phyloP scores from a whole-genome alignment of 768 basidiomycete genomes.

The Asterophora parasitica region DNA sequence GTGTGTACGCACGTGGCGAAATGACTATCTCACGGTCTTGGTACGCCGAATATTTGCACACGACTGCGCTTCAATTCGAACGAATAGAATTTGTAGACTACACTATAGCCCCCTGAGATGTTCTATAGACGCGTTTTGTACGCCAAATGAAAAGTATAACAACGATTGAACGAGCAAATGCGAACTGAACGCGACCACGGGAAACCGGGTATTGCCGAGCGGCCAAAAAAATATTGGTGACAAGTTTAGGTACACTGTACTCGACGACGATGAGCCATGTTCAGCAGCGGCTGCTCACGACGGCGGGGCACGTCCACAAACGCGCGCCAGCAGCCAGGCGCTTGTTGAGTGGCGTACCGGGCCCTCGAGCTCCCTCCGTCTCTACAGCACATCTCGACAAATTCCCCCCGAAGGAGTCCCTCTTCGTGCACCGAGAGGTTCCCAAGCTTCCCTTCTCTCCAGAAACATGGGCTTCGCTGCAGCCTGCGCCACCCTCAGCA shows the following conservation, averaged over 20 bases:
- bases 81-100: no score
- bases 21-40: background rate
- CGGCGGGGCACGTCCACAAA: constrained; percentile 16
- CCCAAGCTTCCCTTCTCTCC: constrained; percentile 49
- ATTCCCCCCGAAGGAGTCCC: constrained; percentile 61
- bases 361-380: constrained; percentile 32
- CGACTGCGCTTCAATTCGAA: no score
- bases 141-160: background rate
- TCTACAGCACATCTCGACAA: constrained; percentile 47
- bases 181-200: background rate
- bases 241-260: constrained; percentile 1
- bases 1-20: background rate
- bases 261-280: constrained; percentile 49
- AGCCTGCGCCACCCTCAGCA: constrained; percentile 67
- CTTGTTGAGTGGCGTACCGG: no score
- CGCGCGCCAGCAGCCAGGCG: constrained; percentile 34
- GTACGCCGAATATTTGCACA: no score
- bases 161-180: background rate
- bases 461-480: constrained; percentile 64
- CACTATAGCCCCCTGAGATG: no score
- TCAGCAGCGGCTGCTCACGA: constrained; percentile 44
- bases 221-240: constrained; percentile 25
- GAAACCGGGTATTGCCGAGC: constrained; percentile 26
- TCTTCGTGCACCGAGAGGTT: constrained; percentile 27
- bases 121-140: background rate